Base-by-base conservation (phyloP, 176 grass and related monocot species). In the Musa troglodytarum region DNA sequence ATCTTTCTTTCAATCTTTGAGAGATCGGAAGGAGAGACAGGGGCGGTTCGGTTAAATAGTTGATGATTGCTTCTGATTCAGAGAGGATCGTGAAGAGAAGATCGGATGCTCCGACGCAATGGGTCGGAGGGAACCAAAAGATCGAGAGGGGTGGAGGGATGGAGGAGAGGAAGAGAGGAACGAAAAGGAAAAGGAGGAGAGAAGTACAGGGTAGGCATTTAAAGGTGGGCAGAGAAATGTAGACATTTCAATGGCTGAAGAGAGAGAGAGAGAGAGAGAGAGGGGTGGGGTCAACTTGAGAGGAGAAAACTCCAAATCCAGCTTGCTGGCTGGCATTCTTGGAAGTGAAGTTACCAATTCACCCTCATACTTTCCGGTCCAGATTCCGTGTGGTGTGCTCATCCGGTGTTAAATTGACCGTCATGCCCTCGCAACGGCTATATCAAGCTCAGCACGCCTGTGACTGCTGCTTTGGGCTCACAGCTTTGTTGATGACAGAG, bases 291-390 rank as follows among this genome's bases (percentile, higher is more conserved):
- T 77, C 75, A 77, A 65, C 43, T 21, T 16, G 1, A 51, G 34
- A 5, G 13, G 59, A 16, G 20, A 65, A 76, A 65, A 77, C 58
- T 77, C 59, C 59, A 65, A 77, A 77, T 65, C 59, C 21, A 77
- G n/a, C 75, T 52, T 52, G 75, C 61, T 34, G 10, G 74, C 10
- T 77, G 58, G 7, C 75, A 65, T 57, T 56, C 14, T 1, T 0
- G 14, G 11, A 23, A 22, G 49, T 64, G 6, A 10, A 77, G 26
- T 65, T 65, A 65, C 75, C 7, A 53, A 10, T 65, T 19, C 16
- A 14, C 49, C 75, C 61, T 52, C 59, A 17, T 20, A 49, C 69
- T 29, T 76, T 20, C 17, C 55, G 8, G 9, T 50, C 74, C 16
- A 50, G 22, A 76, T 9, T 13, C 7, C 19, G 16, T 28, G 21